These are phyloP conservation scores for Calocera cornea DNA, from an alignment of 768 basidiomycete species.

Conservation along the genomic window DNA sequence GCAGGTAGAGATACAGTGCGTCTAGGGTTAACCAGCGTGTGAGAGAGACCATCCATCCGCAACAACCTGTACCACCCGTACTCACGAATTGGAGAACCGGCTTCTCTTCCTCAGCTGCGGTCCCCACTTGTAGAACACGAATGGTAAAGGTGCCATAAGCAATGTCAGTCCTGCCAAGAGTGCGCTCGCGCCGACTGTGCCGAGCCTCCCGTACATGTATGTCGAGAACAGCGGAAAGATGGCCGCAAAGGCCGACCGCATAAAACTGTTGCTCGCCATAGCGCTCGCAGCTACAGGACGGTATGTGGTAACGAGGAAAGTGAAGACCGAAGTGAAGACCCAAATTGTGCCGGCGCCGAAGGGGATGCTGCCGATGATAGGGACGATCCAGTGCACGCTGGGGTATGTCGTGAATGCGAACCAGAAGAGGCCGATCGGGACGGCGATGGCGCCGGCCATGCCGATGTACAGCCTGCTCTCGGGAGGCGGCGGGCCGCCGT, in stretches of 20 bases:
- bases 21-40: not conserved
- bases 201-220: slow-evolving; percentile 37
- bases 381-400: slow-evolving; percentile 48
- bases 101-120: not conserved
- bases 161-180: slow-evolving; percentile 41
- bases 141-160: slow-evolving; percentile 41
- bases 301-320: slow-evolving; percentile 62
- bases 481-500: slow-evolving; percentile 40
- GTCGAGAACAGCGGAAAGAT: slow-evolving; percentile 49
- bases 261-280: slow-evolving; percentile 51
- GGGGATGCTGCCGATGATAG: slow-evolving; percentile 50
- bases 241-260: slow-evolving; percentile 49
- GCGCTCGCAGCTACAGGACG: slow-evolving; percentile 35
- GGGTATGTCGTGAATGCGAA: slow-evolving; percentile 49
- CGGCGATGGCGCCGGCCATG: slow-evolving; percentile 38
- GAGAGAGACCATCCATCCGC: not conserved
- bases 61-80: not conserved
- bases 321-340: slow-evolving; percentile 49
- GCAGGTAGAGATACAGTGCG: not conserved
- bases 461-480: slow-evolving; percentile 54
- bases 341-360: slow-evolving; percentile 55
- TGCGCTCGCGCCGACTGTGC: slow-evolving; percentile 42
- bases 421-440: slow-evolving; percentile 51
- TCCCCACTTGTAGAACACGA: slow-evolving; percentile 32
- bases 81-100: not conserved